Base-by-base conservation (phyloP, 257 asterid genomes). In the Datura wrightii region DNA sequence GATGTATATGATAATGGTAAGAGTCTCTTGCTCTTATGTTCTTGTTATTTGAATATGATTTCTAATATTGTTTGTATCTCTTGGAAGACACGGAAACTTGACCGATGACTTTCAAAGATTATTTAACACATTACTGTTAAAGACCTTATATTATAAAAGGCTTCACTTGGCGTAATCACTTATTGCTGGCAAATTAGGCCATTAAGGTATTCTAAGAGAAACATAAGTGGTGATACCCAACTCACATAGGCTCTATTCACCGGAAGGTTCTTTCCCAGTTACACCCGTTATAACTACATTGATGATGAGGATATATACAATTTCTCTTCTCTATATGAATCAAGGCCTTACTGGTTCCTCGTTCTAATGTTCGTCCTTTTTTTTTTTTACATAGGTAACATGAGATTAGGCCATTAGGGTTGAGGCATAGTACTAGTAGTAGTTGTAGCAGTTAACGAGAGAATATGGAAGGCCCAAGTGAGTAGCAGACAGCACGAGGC, bases 1-100 rank as follows among this genome's bases (percentile, higher is more conserved):
- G 89, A 86, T 60, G 67, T 89, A 24, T 86, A 86, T 86, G 85
- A 87, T 67, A 80, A 85, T 70, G 91, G 93, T 90, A 82, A 80
- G 71, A 42, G 8, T 74, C 82, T 19, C 52, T 44, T 50, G 80
- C 65, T 79, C 16, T 31, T 54, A 52, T 19, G 15, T 53, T 15
- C 65, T 39, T 56, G 60, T 65, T 65, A 24, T 50, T 42, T 24
- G 79, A 72, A 71, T 42, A 18, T 76, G 50, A 3, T 74, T 36
- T 41, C 60, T 44, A 7, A 11, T 59, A 24, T 59, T 41, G 42
- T 31, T 69, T 70, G 52, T 41, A n/a, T 79, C 8, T 48, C 41
- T 76, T 63, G 19, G 39, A 18, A 76, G 52, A 15, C 6, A 5
- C 0, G 36, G 39, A 48, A 44, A 8, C n/a, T 63, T 65, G 36